phyloP scores from a whole-genome alignment of 176 grass and related monocot species.

The Rhynchospora pubera region DNA sequence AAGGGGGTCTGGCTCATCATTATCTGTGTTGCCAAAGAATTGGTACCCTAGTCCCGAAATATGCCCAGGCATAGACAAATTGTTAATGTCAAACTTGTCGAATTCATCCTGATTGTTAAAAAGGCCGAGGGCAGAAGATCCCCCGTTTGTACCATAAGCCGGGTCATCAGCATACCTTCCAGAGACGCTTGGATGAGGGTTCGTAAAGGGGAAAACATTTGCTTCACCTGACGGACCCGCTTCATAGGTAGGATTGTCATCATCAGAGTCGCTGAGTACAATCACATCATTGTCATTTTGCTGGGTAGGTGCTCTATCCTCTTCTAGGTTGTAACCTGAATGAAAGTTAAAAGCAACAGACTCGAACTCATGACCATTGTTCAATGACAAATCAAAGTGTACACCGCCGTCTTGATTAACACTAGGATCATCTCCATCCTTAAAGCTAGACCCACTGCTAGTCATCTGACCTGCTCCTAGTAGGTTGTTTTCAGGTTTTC shows the following conservation, averaged over 20 bases:
- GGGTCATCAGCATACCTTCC: conserved; percentile 59
- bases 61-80: conserved; percentile 49
- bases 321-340: conserved; percentile 36
- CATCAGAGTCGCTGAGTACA: conserved; percentile 90
- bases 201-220: conserved; percentile 44
- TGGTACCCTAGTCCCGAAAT: conserved; percentile 57
- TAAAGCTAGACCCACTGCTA: conserved; percentile 55
- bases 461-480: too few species aligned
- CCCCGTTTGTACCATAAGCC: conserved; percentile 22
- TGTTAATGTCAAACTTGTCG: conserved; percentile 66
- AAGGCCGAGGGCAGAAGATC: conserved; percentile 40
- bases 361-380: conserved; percentile 57
- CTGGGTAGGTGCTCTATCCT: conserved; percentile 35
- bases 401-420: conserved; percentile 68
- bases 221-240: conserved; percentile 21
- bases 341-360: conserved; percentile 47
- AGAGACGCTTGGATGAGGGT: conserved; percentile 34
- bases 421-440: conserved; percentile 70
- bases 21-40: conserved; percentile 65
- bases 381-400: conserved; percentile 61
- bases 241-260: conserved; percentile 58
- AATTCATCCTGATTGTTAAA: conserved; percentile 67
- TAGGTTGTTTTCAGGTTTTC: conserved; percentile 32
- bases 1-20: conserved; percentile 42
- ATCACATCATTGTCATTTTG: conserved; percentile 52